phyloP scores from a whole-genome alignment of 2,329 filamentous ascomycete species.

The Endothia cerciana region DNA sequence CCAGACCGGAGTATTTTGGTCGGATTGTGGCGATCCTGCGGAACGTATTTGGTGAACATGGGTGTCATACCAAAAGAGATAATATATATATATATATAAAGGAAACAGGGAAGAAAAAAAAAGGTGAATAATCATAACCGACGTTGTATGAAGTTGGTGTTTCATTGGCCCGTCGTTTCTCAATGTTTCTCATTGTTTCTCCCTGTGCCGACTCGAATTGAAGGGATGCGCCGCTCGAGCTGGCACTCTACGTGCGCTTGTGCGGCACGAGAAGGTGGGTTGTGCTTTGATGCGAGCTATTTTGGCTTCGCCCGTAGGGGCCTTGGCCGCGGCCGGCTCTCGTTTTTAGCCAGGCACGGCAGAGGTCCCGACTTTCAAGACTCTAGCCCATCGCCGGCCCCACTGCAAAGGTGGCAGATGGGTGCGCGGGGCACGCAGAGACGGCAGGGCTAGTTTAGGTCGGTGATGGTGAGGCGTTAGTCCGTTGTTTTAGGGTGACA shows the following conservation, averaged over 20 bases:
- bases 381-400: not conserved
- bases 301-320: not conserved
- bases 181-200: not conserved
- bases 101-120: not conserved
- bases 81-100: no score
- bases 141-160: not conserved
- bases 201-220: not conserved
- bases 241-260: not conserved
- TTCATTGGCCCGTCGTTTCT: slow-evolving; percentile 1
- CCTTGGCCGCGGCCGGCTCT: not conserved
- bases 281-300: not conserved
- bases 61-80: not conserved
- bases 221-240: not conserved
- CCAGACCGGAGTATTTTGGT: not conserved
- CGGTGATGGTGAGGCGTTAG: slow-evolving; percentile 28
- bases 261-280: not conserved
- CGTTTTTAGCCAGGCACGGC: not conserved
- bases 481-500: slow-evolving; percentile 16
- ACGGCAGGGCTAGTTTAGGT: slow-evolving; percentile 1
- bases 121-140: not conserved
- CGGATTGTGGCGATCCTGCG: not conserved
- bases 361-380: not conserved
- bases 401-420: not conserved
- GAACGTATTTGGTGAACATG: not conserved
- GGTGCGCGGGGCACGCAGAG: not conserved